phyloP scores from a whole-genome alignment of 1,284 basidiomycete genomes.

The Leccinum olivaceoglutinosum region DNA sequence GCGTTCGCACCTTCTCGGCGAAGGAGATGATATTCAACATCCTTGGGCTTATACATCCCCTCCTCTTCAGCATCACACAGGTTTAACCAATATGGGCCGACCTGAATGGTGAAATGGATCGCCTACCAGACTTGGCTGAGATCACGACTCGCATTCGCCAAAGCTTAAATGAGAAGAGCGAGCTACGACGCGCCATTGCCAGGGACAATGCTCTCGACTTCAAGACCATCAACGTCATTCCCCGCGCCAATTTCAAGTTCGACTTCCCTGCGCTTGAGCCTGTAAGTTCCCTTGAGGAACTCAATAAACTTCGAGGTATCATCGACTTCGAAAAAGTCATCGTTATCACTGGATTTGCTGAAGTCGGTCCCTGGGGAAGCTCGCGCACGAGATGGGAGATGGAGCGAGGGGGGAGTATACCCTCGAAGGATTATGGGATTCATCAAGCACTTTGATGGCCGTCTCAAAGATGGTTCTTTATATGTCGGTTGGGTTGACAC shows the following conservation, averaged over 20 bases:
- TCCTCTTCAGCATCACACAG: conserved; percentile 99
- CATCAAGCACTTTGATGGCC: conserved; percentile 98
- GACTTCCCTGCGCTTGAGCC: conserved; percentile 48
- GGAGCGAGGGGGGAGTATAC: conserved; percentile 90
- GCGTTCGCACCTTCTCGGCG: conserved; percentile 95
- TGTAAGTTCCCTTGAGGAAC: conserved; percentile 61
- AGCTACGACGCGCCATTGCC: conserved; percentile 88
- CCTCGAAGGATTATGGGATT: conserved; percentile 97
- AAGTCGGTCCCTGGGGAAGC: conserved; percentile 98
- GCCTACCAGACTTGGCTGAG: conserved; percentile 90
- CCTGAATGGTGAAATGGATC: conserved; percentile 96
- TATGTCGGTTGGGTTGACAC: conserved; percentile 98
- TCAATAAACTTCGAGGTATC: conserved; percentile 76
- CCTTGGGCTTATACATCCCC: conserved; percentile 96
- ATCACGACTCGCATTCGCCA: conserved; percentile 84
- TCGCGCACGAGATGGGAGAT: conserved; percentile 99
- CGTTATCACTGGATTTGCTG: conserved; percentile 94
- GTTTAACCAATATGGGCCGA: conserved; percentile 99
- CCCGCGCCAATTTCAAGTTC: conserved; percentile 89
- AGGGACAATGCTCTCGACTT: conserved; percentile 95
- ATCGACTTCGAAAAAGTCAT: conserved; percentile 95
- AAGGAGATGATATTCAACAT: conserved; percentile 99
- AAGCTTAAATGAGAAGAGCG: conserved; percentile 75
- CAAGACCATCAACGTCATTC: conserved; percentile 86
- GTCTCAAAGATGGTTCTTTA: conserved; percentile 85